Base-by-base conservation (phyloP, 345 rosid species). In the Ailanthus altissimus region DNA sequence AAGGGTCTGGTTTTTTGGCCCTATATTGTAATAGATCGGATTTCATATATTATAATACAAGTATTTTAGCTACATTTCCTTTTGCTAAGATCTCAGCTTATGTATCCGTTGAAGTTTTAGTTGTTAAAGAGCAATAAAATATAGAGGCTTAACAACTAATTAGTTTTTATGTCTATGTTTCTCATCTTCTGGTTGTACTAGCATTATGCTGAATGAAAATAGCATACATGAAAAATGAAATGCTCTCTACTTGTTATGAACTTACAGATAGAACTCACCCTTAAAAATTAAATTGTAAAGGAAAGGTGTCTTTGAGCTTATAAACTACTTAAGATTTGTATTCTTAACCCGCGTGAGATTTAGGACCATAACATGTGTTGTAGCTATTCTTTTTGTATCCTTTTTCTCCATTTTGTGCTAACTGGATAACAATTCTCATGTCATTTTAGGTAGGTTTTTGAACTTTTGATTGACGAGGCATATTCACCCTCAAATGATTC, bases 1-100 rank as follows among this genome's bases (percentile, higher is more conserved):
- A 59, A 36, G 63, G 81, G 79, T 60, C 56, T 70, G 47, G 46
- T 67, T 74, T 78, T 72, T 58, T 28, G 79, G 68, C 75, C 71
- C 73, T 20, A 3, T 63, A 65, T 63, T 68, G 67, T 82, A 59
- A 46, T 72, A 62, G 69, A 36, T 43, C 72, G 75, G 61, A 58
- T 78, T 78, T 73, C 59, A 53, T 32, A 47, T 63, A 36, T 25
- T 8, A 25, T 61, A 23, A 36, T 38, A 75, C 12, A 15, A 6
- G 28, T 54, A 53, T 75, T 14, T 50, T 15, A 51, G n/a, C 7
- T 15, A 21, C 5, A 66, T 11, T 13, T 6, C 8, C 25, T 56
- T 56, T 56, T 7, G 10, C 60, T 0, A 4, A 56, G 12, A n/a
- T 56, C 60, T 56, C 8, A 56, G 7, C 20, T 56, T 0, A 56